phyloP scores from a whole-genome alignment of 2,329 filamentous ascomycete genomes.

The Coniochaeta hoffmannii region DNA sequence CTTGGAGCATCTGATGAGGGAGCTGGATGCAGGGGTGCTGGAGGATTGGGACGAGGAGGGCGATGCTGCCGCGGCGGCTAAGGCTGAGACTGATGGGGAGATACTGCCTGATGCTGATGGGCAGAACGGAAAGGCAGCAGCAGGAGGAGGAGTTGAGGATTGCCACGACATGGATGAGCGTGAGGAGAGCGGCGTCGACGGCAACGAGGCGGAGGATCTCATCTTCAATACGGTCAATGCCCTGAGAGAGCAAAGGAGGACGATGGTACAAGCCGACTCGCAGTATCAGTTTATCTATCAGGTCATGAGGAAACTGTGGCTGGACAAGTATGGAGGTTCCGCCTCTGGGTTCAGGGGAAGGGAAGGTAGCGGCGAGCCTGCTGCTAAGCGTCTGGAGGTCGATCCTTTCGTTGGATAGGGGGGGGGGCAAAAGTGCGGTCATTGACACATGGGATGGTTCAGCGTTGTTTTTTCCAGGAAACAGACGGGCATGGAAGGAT shows the following conservation, averaged over 20 bases:
- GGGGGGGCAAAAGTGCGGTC: not conserved
- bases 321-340: constrained; percentile 48
- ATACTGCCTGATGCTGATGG: not conserved
- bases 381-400: constrained; percentile 46
- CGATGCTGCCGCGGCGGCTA: not conserved
- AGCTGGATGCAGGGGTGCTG: constrained; percentile 69
- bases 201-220: constrained; percentile 43
- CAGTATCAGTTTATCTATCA: constrained; percentile 89
- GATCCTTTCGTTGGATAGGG: constrained; percentile 31
- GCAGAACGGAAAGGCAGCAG: not conserved
- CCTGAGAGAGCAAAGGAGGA: constrained; percentile 79
- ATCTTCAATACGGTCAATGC: constrained; percentile 73
- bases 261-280: constrained; percentile 86
- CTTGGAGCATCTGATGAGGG: constrained; percentile 81
- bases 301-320: constrained; percentile 68
- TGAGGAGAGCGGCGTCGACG: not conserved
- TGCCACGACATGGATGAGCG: not conserved
- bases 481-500: not conserved
- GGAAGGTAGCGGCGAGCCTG: constrained; percentile 29
- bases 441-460: not conserved
- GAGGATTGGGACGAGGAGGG: constrained; percentile 31
- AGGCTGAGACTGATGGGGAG: not conserved
- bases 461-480: not conserved
- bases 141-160: not conserved
- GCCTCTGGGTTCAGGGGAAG: constrained; percentile 1